Evolutionary conservation across 2,329 filamentous ascomycete genomes (phyloP), one percentile per base, ranked within the genome.

Genomic region (Exophiala xenobiotica): DNA sequence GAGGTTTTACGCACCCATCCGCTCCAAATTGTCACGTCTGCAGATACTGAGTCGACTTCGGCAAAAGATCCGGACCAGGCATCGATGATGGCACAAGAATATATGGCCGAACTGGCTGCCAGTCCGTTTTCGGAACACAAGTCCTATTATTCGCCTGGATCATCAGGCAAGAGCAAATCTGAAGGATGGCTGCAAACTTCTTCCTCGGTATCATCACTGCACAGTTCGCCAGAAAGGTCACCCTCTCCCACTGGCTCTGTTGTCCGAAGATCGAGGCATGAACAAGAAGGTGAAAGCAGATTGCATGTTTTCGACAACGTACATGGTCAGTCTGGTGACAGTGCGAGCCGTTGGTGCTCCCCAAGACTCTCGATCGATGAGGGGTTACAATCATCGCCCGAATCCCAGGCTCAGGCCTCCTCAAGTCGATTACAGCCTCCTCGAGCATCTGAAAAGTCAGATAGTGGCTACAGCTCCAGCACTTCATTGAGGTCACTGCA

Each of bases 381-480:
- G 24, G 44, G 27, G 11, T 58, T 56, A 45, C 49, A 49, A 29
- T 57, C 54, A 12, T 50, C 45, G 4, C 33, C 57, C 22, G 57
- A 58, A 29, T 49, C 55, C 11, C 52, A 58, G 37, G 29, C 49
- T 11, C 45, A 51, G 49, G 45, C 19, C 4, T 52, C 50, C 12
- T 35, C 22, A 4, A 16, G 44, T 19, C 19, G 35, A 18, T 37
- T 52, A 31, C 45, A 47, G 24, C 49, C 46, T 31, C 51, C 47
- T 33, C 43, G 27, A 18, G 26, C 44, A 2, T 27, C 49, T 9
- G 44, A 46, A 38, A 61, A 62, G 19, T 58, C 54, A 33, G 61
- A 63, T 27, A 61, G 58, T 47, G 61, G 61, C 18, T 63, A 63
- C 51, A 60, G 58, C 47, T 63, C 61, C 11, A 54, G 46, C 27